These are phyloP conservation scores for Alternaria sp. DNA, from an alignment of 2,329 filamentous ascomycete species.

Conservation along the genomic window DNA sequence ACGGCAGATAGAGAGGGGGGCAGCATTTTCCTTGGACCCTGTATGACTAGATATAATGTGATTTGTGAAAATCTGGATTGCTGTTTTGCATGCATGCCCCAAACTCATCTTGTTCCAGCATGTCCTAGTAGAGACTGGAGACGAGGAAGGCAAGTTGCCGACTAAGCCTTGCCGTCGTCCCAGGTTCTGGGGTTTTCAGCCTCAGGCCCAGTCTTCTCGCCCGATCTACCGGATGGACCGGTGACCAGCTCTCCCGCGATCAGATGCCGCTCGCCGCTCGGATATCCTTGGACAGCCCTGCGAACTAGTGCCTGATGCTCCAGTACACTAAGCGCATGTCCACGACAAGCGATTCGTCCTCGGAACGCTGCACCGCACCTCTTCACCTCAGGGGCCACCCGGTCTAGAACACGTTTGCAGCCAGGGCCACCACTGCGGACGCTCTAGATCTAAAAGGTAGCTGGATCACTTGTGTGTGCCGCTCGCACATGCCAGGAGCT, in stretches of 20 bases:
- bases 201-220: conserved; percentile 1
- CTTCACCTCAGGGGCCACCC: not conserved
- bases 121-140: not conserved
- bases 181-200: not conserved
- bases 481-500: conserved; percentile 5
- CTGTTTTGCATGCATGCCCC: not conserved
- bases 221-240: conserved; percentile 5
- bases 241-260: conserved; percentile 7
- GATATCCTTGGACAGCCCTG: not conserved
- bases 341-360: not conserved
- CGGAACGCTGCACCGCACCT: not conserved
- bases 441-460: conserved; percentile 1
- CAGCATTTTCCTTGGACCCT: conserved; percentile 13
- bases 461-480: not conserved
- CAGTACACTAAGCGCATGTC: not conserved
- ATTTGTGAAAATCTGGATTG: conserved; percentile 1
- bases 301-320: conserved; percentile 2
- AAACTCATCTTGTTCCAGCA: not conserved
- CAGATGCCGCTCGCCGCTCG: not conserved
- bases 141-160: conserved; percentile 1
- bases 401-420: conserved; percentile 2
- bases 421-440: not conserved
- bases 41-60: conserved; percentile 23
- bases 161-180: conserved; percentile 4
- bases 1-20: conserved; percentile 10